phyloP scores from a whole-genome alignment of 2,329 filamentous ascomycete species.

The Penicillium oxalicum region DNA sequence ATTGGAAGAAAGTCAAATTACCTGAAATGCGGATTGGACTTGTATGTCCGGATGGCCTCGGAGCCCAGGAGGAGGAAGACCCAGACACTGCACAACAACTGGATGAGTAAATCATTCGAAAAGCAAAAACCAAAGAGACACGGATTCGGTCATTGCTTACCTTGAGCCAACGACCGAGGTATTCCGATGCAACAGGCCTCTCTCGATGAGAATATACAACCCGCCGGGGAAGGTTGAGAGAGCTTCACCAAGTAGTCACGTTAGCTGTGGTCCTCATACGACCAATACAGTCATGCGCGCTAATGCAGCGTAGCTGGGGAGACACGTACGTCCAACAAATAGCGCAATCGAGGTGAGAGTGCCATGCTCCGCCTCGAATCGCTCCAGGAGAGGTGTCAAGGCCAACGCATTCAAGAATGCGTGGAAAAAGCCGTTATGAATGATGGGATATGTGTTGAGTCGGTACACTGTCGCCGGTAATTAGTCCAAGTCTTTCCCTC shows the following conservation, averaged over 20 bases:
- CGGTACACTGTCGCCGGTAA: conserved; percentile 64
- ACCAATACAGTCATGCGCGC: no score
- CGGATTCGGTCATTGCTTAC: conserved; percentile 42
- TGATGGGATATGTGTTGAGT: conserved; percentile 83
- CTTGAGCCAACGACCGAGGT: conserved; percentile 75
- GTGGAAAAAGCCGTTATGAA: conserved; percentile 78
- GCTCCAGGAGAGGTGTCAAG: conserved; percentile 79
- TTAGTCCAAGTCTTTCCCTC: neutral
- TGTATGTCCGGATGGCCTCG: conserved; percentile 81
- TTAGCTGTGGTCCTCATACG: conserved; percentile 4
- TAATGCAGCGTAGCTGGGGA: no score
- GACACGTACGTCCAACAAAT: conserved; percentile 78
- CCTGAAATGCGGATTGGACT: conserved; percentile 70
- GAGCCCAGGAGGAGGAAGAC: conserved; percentile 80
- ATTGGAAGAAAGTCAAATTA: conserved; percentile 25
- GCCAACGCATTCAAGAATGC: conserved; percentile 72
- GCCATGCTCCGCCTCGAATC: conserved; percentile 88
- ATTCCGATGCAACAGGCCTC: conserved; percentile 63
- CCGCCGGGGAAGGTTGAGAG: conserved; percentile 76
- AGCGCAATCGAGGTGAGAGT: conserved; percentile 81
- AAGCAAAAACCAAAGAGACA: neutral
- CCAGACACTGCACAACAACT: conserved; percentile 63
- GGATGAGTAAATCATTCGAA: conserved; percentile 7
- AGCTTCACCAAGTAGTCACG: conserved; percentile 42
- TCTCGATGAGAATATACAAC: conserved; percentile 74